Base-by-base conservation (phyloP, 2,329 filamentous ascomycete species). In the Aspergillus ochraceus region DNA sequence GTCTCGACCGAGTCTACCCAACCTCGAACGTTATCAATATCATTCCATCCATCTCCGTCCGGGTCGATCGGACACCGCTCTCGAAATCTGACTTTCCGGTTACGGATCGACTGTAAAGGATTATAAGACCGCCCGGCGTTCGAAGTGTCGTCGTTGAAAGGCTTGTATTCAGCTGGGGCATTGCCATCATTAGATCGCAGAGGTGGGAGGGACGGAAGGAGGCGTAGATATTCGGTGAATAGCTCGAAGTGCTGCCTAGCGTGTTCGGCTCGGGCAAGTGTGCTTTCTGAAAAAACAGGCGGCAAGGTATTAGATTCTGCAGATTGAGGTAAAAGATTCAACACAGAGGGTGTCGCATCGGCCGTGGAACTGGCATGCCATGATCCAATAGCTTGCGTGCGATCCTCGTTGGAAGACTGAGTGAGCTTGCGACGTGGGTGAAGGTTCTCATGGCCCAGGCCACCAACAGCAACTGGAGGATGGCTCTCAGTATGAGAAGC, bases 91-190 rank as follows among this genome's bases (percentile, higher is more conserved):
- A 95, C 85, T 72, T 93, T 94, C 52, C 94, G 86, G 71, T 99
- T 98, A 20, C 95, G 88, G 57, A 98, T 90, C 67, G 92, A 92
- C 74, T 98, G 95, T 24, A 99, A 78, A 4, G 94, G 95, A 72
- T 99, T 97, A 73, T 98, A 98, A 2, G 82, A 78, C 55, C 93
- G 88, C 4, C 90, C 90, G 8, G 88, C 51, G 30, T 57, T 73
- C 60, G 77, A 65, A 52, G 77, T 69, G 62, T 78, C 75, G 59
- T 74, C 69, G 0, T 74, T 67, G 5, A 36, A 24, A 22, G 63
- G 60, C 5, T 57, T 55, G 49, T 65, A 51, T 22, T 67, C 69
- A 1, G 55, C 22, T 42, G 64, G 52, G 11, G 62, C 62, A 12
- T 49, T 45, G 45, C n/a, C 54, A 4, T 55, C 60, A 32, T 66